A percentile compares a stretch with the other conserved stretches of the same genome.
These are phyloP conservation scores for Salix exigua DNA, from an alignment of 345 rosid species.

Conservation along the genomic window DNA sequence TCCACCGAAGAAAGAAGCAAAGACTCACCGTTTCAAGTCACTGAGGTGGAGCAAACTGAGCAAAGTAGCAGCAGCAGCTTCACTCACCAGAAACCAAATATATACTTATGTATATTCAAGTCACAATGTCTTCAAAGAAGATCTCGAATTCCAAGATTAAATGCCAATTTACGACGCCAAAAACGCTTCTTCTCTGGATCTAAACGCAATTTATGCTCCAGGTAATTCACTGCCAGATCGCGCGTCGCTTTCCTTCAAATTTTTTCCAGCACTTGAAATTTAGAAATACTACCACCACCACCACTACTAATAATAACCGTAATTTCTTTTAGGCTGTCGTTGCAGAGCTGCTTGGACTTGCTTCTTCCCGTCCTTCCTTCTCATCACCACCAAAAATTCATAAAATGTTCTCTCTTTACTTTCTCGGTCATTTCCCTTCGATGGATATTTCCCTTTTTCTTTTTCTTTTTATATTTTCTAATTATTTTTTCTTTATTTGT, in stretches of 20 bases:
- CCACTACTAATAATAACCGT: neutral
- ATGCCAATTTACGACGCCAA: conserved; percentile 20
- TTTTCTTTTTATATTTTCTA: neutral
- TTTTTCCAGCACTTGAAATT: neutral
- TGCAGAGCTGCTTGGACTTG: conserved; percentile 29
- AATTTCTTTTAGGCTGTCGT: neutral
- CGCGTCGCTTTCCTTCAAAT: neutral
- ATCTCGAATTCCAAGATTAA: conserved; percentile 25
- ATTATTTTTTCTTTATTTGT: neutral
- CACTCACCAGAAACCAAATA: neutral
- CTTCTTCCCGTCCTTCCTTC: conserved; percentile 36
- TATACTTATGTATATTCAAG: neutral
- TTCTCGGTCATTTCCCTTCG: conserved; percentile 1
- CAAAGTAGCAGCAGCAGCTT: conserved; percentile 1
- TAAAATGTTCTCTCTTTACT: neutral
- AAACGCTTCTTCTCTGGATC: conserved; percentile 42
- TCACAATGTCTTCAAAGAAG: conserved; percentile 12
- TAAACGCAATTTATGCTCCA: conserved; percentile 30
- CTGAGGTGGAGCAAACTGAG: neutral
- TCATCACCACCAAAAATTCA: conserved; percentile 27
- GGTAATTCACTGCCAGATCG: neutral
- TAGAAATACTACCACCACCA: too few relatives aligned
- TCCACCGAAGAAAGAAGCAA: conserved; percentile 3
- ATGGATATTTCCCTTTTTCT: conserved; percentile 12
- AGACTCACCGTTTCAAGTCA: conserved; percentile 14